Conservation (phyloP, 208 protist genomes). For the Tritrichomonas musculus region DNA sequence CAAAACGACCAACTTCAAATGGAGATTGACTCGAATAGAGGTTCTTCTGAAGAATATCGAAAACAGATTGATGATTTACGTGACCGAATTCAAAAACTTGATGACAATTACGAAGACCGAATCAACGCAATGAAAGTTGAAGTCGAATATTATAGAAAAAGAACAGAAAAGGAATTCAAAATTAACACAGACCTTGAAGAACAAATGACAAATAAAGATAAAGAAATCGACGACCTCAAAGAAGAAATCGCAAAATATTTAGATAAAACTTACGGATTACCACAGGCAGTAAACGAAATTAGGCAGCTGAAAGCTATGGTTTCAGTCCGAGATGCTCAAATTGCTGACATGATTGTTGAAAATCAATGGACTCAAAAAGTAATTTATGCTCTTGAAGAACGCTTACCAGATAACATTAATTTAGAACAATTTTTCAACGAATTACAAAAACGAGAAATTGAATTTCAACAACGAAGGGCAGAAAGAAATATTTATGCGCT, state of each 20-base stretch:
- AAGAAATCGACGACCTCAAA: neutral
- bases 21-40: neutral
- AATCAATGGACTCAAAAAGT: neutral
- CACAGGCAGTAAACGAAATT: neutral
- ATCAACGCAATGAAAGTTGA: neutral
- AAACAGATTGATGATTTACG: constrained; percentile 13
- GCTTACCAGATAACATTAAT: neutral
- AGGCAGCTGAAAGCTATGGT: neutral
- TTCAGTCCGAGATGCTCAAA: neutral
- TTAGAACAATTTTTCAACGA: neutral
- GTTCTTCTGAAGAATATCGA: neutral
- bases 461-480: neutral
- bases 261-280: neutral
- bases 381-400: neutral
- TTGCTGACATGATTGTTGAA: neutral
- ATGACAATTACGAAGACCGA: neutral
- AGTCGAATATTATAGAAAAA: neutral
- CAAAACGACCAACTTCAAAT: neutral
- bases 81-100: neutral
- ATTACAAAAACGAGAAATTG: neutral
- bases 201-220: neutral
- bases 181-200: neutral
- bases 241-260: neutral
- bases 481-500: neutral
- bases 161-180: neutral